Base-by-base conservation (phyloP, 129 eudicot genomes). In the Tagetes erecta region DNA sequence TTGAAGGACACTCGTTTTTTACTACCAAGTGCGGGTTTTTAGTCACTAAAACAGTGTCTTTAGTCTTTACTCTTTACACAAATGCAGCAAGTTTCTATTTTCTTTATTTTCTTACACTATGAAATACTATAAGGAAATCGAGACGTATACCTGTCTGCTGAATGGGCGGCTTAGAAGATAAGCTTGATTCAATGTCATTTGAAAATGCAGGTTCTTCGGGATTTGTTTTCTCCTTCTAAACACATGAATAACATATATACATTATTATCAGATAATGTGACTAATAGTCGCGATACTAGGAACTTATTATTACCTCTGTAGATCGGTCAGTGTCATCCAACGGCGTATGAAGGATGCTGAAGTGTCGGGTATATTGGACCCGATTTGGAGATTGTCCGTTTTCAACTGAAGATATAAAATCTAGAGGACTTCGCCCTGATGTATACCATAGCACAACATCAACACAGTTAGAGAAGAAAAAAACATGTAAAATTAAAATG, bases 301-400 rank as follows among this genome's bases (percentile, higher is more conserved):
- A 20, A 20, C 51, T 7, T 3, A 41, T 73, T 13, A 67, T 72
- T 79, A 92, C 98, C 89, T 92, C 98, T 56, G 75, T 76, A 69
- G 84, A 76, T 67, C 76, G 80, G 63, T 81, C 83, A 71, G 65
- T 3, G 62, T 82, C 86, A 72, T 34, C 75, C 8, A 68, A 74
- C 55, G 95, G 91, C 73, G 83, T 83, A 42, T 92, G 90, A 80
- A 81, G 90, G 42, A 86, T 83, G 80, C 76, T 83, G 71, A 75
- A 67, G 2, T 77, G 85, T 77, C 80, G 84, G 11, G 81, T 60
- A 83, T 68, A 80, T 49, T 57, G 83, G 35, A 36, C 36, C 67
- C 78, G 68, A 60, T 80, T 85, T 41, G 84, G 81, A 80, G 84
- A 44, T n/a, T 64, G 79, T 31, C 86, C 86, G 35, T 76, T 83